Evolutionary conservation across 1,284 basidiomycete genomes (phyloP).

Genomic region (Irpex sp.): DNA sequence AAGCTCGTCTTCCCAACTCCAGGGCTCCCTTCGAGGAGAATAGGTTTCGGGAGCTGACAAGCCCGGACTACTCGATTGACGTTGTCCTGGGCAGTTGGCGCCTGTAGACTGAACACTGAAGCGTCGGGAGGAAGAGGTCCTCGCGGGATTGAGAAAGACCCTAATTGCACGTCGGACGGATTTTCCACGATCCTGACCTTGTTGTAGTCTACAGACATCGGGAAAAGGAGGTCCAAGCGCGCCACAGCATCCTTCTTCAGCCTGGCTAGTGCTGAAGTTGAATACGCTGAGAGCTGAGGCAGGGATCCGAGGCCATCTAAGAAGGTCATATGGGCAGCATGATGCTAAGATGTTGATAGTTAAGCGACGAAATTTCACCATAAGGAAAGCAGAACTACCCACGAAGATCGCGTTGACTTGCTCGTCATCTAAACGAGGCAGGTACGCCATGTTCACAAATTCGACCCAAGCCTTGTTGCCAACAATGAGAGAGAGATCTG

Average conservation of each 20-base stretch:
- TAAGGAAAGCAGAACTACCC: slow-evolving; percentile 30
- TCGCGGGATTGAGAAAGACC: slow-evolving; percentile 71
- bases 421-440: slow-evolving; percentile 34
- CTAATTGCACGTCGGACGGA: slow-evolving; percentile 54
- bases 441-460: slow-evolving; percentile 74
- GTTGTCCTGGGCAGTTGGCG: slow-evolving; percentile 88
- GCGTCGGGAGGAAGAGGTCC: slow-evolving; percentile 42
- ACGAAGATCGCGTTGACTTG: slow-evolving; percentile 65
- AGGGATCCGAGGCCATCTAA: slow-evolving; percentile 82
- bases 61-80: slow-evolving; percentile 89
- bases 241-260: slow-evolving; percentile 47
- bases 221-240: slow-evolving; percentile 50
- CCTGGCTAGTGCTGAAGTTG: slow-evolving; percentile 41
- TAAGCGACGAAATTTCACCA: neutral
- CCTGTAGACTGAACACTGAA: slow-evolving; percentile 78
- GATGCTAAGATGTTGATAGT: slow-evolving; percentile 52
- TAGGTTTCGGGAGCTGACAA: slow-evolving; percentile 87
- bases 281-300: slow-evolving; percentile 61
- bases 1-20: slow-evolving; percentile 99
- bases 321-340: slow-evolving; percentile 85
- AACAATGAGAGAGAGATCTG: neutral
- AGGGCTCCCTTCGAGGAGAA: slow-evolving; percentile 95
- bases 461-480: slow-evolving; percentile 80
- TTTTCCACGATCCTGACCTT: slow-evolving; percentile 32
- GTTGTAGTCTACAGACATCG: slow-evolving; percentile 30